These are phyloP conservation scores for Neurospora intermedia DNA, from an alignment of 495 filamentous ascomycete species.

Conservation along the genomic window DNA sequence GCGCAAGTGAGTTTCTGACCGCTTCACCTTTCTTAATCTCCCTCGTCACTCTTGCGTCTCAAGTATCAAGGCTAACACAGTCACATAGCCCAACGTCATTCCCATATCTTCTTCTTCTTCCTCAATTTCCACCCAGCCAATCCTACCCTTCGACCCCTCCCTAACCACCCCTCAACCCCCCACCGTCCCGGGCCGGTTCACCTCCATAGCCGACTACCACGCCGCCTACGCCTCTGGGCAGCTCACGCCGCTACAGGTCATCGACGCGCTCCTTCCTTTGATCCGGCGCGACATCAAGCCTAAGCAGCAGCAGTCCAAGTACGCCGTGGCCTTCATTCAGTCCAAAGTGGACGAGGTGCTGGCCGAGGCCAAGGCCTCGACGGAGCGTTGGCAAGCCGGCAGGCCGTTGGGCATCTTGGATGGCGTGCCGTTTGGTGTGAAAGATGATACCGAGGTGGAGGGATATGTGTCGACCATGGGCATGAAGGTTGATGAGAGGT, in stretches of 20 bases:
- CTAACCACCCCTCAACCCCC: constrained; percentile 21
- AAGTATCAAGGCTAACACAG: not conserved
- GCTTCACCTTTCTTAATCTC: not conserved
- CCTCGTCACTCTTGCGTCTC: not conserved
- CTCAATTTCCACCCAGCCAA: constrained; percentile 8
- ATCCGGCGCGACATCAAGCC: constrained; percentile 47
- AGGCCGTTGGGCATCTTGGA: constrained; percentile 58
- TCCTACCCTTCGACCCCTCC: constrained; percentile 23
- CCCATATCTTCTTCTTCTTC: constrained; percentile 33
- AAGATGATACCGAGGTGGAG: constrained; percentile 70
- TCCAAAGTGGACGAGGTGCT: constrained; percentile 50
- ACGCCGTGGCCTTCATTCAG: constrained; percentile 55
- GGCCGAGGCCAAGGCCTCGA: constrained; percentile 59
- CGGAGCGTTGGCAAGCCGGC: constrained; percentile 55
- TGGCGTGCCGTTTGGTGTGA: constrained; percentile 78
- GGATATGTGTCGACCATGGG: constrained; percentile 61
- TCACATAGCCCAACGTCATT: constrained; percentile 60
- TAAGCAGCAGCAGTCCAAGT: constrained; percentile 31
- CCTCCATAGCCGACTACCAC: constrained; percentile 69
- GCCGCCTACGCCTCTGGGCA: constrained; percentile 56
- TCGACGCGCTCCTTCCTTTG: constrained; percentile 56
- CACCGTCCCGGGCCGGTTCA: constrained; percentile 41
- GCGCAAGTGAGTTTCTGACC: constrained; percentile 35
- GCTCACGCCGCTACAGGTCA: constrained; percentile 61
- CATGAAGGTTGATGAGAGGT: constrained; percentile 26